These are phyloP conservation scores for Xylariaceae sp. DNA, from an alignment of 2,329 filamentous ascomycete species.

Conservation along the genomic window DNA sequence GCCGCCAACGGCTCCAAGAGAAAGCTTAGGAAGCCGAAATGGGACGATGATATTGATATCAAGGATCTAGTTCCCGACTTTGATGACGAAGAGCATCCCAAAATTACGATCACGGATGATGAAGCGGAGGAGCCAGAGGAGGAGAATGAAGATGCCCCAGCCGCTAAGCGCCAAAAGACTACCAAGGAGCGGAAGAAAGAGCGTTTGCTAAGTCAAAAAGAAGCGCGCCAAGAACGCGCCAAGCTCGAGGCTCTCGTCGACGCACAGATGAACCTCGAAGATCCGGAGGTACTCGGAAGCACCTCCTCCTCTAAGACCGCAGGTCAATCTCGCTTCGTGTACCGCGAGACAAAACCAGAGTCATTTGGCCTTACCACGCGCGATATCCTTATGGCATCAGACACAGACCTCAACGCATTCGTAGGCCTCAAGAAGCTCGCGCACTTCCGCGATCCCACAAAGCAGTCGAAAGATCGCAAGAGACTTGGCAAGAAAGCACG, in stretches of 20 bases:
- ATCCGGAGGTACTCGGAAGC: constrained; percentile 61
- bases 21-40: constrained; percentile 80
- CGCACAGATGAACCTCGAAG: constrained; percentile 75
- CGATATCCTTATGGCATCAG: constrained; percentile 88
- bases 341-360: constrained; percentile 90
- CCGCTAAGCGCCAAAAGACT: constrained; percentile 64
- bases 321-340: constrained; percentile 70
- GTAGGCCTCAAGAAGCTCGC: constrained; percentile 95
- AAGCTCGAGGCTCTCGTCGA: constrained; percentile 89
- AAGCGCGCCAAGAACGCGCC: constrained; percentile 79
- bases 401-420: constrained; percentile 85
- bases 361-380: constrained; percentile 87
- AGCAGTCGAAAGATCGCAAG: constrained; percentile 90
- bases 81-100: constrained; percentile 66
- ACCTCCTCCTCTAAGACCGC: constrained; percentile 32
- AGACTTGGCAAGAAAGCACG: constrained; percentile 90
- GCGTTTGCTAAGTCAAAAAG: constrained; percentile 65
- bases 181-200: constrained; percentile 65
- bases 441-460: constrained; percentile 83
- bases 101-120: constrained; percentile 61
- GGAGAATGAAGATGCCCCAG: constrained; percentile 51
- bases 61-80: constrained; percentile 89
- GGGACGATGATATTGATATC: constrained; percentile 98
- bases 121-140: constrained; percentile 49
- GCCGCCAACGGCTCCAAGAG: constrained; percentile 61